Evolutionary conservation across 2,329 filamentous ascomycete genomes (phyloP).

Genomic region (Nigrospora sphaerica): DNA sequence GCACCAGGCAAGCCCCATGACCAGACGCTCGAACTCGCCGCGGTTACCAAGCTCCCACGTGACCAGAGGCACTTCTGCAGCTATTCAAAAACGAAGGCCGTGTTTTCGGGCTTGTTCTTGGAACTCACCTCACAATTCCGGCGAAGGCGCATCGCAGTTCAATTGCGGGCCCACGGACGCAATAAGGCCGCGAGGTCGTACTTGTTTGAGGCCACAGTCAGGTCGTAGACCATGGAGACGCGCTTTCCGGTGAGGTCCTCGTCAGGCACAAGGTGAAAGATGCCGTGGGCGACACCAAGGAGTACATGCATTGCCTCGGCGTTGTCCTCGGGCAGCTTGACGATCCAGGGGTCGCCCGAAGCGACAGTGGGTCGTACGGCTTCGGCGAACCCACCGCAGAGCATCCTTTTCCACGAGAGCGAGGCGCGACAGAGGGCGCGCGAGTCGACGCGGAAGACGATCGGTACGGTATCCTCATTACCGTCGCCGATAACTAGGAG

Average conservation of each 20-base stretch:
- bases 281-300: conserved; percentile 22
- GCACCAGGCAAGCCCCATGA: neutral
- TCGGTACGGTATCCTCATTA: conserved; percentile 3
- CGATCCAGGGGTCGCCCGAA: conserved; percentile 8
- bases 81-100: neutral
- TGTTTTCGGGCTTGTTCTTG: neutral
- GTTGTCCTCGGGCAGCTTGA: conserved; percentile 22
- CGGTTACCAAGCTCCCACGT: conserved; percentile 8
- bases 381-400: conserved; percentile 16
- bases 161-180: conserved; percentile 12
- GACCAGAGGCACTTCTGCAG: conserved; percentile 4
- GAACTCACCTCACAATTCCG: neutral
- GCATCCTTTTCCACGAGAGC: conserved; percentile 13
- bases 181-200: conserved; percentile 15
- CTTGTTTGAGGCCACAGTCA: conserved; percentile 17
- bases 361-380: conserved; percentile 5
- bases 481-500: conserved; percentile 3
- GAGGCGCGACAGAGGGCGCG: conserved; percentile 14
- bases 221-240: conserved; percentile 9
- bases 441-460: conserved; percentile 14
- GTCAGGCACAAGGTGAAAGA: conserved; percentile 14
- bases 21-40: neutral
- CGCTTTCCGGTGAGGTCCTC: neutral
- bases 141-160: neutral
- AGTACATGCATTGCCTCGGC: conserved; percentile 18